Evolutionary conservation across 2,329 filamentous ascomycete species (phyloP).

Genomic region (Cladosporium oxysporum): DNA sequence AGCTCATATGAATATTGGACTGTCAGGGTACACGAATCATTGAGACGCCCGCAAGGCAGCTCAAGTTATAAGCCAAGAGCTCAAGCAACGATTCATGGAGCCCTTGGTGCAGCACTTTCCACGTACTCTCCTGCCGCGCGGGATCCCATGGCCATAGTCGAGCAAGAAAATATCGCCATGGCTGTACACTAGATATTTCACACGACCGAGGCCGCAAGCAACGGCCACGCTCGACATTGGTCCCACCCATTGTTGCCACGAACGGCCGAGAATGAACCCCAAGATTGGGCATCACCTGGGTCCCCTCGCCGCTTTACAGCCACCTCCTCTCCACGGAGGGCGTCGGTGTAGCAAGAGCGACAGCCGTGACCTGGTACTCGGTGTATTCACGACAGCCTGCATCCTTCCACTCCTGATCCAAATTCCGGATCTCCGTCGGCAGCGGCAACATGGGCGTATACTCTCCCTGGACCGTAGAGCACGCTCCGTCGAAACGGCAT

Average conservation of each 20-base stretch:
- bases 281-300: background rate
- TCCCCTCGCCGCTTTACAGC: background rate
- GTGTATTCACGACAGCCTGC: background rate
- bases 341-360: background rate
- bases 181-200: too few species aligned
- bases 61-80: too few species aligned
- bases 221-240: too few species aligned
- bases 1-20: background rate
- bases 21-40: background rate
- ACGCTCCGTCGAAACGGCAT: background rate
- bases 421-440: slow-evolving; percentile 4
- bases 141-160: too few species aligned
- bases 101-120: too few species aligned
- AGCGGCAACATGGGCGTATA: slow-evolving; percentile 11
- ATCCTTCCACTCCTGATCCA: slow-evolving; percentile 4
- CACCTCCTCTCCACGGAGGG: background rate
- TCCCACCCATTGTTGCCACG: too few species aligned
- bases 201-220: too few species aligned
- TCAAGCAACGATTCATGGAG: too few species aligned
- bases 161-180: too few species aligned
- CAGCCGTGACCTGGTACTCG: background rate
- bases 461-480: background rate
- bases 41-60: too few species aligned
- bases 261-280: background rate
- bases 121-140: too few species aligned